These are phyloP conservation scores for Ciborinia camelliae DNA, from an alignment of 2,329 filamentous ascomycete genomes.

Conservation along the genomic window DNA sequence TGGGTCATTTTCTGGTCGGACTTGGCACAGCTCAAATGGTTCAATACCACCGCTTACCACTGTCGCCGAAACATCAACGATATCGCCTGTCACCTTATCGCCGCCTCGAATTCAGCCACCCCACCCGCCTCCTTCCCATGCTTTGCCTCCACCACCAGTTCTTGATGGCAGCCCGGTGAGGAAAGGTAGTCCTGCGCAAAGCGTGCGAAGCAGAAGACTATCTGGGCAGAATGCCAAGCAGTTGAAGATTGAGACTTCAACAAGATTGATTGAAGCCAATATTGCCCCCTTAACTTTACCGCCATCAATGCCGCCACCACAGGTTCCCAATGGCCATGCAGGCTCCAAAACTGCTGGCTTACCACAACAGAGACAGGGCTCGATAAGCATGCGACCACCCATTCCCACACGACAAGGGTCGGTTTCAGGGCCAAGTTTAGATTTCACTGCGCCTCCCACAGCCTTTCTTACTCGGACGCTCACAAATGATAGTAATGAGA, in stretches of 20 bases:
- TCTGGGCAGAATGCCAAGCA: conserved; percentile 79
- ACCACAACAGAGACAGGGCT: conserved; percentile 24
- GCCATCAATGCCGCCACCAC: conserved; percentile 33
- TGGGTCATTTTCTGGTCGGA: conserved; percentile 64
- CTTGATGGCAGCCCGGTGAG: conserved; percentile 8
- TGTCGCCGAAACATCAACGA: conserved; percentile 55
- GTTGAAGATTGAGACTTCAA: conserved; percentile 80
- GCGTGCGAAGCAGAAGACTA: conserved; percentile 71
- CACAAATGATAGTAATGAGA: conserved; percentile 38
- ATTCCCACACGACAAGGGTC: conserved; percentile 32
- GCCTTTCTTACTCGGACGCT: conserved; percentile 34
- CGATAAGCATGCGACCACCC: conserved; percentile 24
- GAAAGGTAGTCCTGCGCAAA: conserved; percentile 40
- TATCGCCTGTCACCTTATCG: conserved; percentile 32
- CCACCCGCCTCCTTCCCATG: conserved; percentile 42
- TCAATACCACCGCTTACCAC: conserved; percentile 72
- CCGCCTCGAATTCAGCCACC: conserved; percentile 30
- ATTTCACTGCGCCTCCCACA: conserved; percentile 35
- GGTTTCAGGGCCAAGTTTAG: conserved; percentile 32
- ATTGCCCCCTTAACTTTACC: conserved; percentile 26
- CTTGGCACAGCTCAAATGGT: conserved; percentile 75
- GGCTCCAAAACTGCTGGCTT: conserved; percentile 34
- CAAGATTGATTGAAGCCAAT: conserved; percentile 23
- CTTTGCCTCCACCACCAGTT: conserved; percentile 41
- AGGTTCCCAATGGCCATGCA: conserved; percentile 22